Conservation (phyloP, 2,329 filamentous ascomycete species). For the Pseudogymnoascus destructans region DNA sequence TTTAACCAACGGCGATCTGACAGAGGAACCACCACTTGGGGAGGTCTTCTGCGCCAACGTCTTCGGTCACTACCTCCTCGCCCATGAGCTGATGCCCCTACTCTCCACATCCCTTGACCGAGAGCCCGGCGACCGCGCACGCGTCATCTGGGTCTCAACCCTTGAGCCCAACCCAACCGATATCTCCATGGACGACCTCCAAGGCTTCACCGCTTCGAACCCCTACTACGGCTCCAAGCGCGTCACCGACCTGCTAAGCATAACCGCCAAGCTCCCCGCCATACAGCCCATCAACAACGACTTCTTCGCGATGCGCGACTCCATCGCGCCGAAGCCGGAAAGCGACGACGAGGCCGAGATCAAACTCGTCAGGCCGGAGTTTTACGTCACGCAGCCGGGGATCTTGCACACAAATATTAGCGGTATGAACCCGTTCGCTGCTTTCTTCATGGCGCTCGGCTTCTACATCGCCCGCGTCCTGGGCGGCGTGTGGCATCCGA, state of each 20-base stretch:
- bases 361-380: conserved; percentile 37
- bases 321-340: conserved; percentile 17
- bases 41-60: conserved; percentile 83
- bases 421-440: conserved; percentile 56
- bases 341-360: conserved; percentile 14
- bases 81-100: conserved; percentile 65
- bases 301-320: conserved; percentile 31
- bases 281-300: conserved; percentile 44
- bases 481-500: conserved; percentile 79
- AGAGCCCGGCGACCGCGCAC: conserved; percentile 31
- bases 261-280: conserved; percentile 57
- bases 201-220: conserved; percentile 45
- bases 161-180: conserved; percentile 48
- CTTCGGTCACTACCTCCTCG: conserved; percentile 88
- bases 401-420: conserved; percentile 74
- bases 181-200: conserved; percentile 56
- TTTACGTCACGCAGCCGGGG: conserved; percentile 77
- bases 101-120: conserved; percentile 33
- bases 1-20: not conserved
- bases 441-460: conserved; percentile 51
- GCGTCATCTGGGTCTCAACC: conserved; percentile 79
- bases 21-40: conserved; percentile 50
- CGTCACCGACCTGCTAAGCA: conserved; percentile 68
- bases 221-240: conserved; percentile 85
- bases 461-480: conserved; percentile 63